Percentiles rank a stretch among this genome's conserved stretches.
Conservation (phyloP, 2,329 filamentous ascomycete genomes). For the Bipolaris cookei region DNA sequence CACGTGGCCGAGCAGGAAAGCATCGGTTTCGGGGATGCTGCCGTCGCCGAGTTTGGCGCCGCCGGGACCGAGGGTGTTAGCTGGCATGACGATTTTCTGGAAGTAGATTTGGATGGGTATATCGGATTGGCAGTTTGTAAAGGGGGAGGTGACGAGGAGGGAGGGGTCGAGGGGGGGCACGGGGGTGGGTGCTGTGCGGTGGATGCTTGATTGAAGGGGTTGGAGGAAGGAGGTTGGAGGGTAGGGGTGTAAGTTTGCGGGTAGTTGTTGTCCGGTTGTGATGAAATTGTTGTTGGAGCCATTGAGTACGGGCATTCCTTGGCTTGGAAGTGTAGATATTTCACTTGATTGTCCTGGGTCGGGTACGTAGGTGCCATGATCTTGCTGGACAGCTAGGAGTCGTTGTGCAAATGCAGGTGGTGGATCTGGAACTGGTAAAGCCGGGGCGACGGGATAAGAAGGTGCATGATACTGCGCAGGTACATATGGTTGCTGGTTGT, state of each 20-base stretch:
- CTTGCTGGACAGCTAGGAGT: not conserved
- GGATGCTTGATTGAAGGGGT: constrained; percentile 15
- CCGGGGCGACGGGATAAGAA: not conserved
- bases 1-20: constrained; percentile 37
- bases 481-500: not conserved
- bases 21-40: constrained; percentile 31
- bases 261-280: not conserved
- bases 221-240: not conserved
- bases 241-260: not conserved
- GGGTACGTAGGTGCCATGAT: not conserved
- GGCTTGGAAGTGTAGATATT: not conserved
- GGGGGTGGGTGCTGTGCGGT: constrained; percentile 22
- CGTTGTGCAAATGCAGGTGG: constrained; percentile 7
- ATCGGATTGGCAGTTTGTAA: constrained; percentile 7
- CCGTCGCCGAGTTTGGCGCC: constrained; percentile 13
- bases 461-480: not conserved
- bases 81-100: constrained; percentile 27
- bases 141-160: constrained; percentile 24
- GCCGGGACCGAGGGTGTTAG: constrained; percentile 14
- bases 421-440: not conserved
- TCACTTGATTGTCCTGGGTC: not conserved
- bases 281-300: not conserved
- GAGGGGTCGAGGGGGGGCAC: constrained; percentile 16
- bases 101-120: constrained; percentile 42
- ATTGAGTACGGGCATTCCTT: not conserved